These are phyloP conservation scores for Gynochthodes officinalis DNA, from an alignment of 257 asterid genomes.

Conservation along the genomic window DNA sequence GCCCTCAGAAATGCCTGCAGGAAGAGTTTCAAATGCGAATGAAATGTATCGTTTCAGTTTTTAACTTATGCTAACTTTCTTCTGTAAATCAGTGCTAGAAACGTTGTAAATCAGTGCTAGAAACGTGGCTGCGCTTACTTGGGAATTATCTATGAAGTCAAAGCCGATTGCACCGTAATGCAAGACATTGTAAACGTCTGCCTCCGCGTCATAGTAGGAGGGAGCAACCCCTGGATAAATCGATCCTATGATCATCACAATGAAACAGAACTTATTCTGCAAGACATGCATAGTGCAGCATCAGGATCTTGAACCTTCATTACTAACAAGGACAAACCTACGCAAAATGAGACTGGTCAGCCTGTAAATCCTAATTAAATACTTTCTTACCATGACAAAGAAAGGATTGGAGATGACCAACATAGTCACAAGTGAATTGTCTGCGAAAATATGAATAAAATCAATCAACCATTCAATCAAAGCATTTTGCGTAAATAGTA, in stretches of 20 bases:
- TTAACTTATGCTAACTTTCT: neutral
- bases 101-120: neutral
- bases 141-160: constrained; percentile 45
- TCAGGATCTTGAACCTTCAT: neutral
- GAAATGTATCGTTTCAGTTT: neutral
- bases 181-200: constrained; percentile 35
- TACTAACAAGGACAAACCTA: no score
- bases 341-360: neutral
- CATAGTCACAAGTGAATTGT: constrained; percentile 5
- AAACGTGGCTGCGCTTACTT: constrained; percentile 24
- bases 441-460: constrained; percentile 1
- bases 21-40: neutral
- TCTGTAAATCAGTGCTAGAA: neutral
- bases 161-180: constrained; percentile 52
- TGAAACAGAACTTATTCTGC: constrained; percentile 31
- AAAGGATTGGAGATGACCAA: constrained; percentile 12
- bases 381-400: constrained; percentile 22
- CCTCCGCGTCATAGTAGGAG: constrained; percentile 7
- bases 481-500: neutral
- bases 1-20: constrained; percentile 59
- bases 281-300: neutral
- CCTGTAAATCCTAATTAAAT: no score
- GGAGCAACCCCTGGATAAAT: constrained; percentile 17
- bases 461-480: neutral
- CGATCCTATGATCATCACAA: constrained; percentile 31